phyloP scores from a whole-genome alignment of 495 filamentous ascomycete species.

The Bombardia bombarda region DNA sequence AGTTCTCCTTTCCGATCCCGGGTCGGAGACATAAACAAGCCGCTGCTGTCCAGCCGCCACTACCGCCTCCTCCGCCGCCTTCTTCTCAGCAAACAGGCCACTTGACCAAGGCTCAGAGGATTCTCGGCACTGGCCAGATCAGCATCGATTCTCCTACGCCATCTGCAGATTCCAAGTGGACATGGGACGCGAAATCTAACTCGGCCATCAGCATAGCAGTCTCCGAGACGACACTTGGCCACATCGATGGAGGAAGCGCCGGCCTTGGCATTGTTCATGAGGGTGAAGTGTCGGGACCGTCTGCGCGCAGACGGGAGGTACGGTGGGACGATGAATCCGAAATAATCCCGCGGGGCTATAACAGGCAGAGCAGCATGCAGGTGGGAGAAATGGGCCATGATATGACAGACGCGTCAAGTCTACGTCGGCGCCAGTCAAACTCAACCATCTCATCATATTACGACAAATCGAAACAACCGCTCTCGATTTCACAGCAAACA shows the following conservation, averaged over 20 bases:
- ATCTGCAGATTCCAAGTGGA: conserved; percentile 14
- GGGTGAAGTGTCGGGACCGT: conserved; percentile 7
- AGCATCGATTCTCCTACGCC: conserved; percentile 18
- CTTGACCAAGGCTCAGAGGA: conserved; percentile 37
- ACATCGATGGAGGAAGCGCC: conserved; percentile 11
- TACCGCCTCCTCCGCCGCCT: too few species aligned
- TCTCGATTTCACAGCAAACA: conserved; percentile 48
- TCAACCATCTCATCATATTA: conserved; percentile 46
- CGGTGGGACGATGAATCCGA: conserved; percentile 43
- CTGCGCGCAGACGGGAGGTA: conserved; percentile 7
- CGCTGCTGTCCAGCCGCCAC: conserved; percentile 4
- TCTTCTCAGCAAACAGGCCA: conserved; percentile 9
- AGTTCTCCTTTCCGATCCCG: conserved; percentile 45
- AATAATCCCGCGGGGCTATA: conserved; percentile 27
- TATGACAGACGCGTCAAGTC: conserved; percentile 29
- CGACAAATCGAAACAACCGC: conserved; percentile 42
- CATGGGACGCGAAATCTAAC: conserved; percentile 37
- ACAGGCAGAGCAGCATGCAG: conserved; percentile 11
- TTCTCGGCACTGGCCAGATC: conserved; percentile 32
- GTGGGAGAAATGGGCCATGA: conserved; percentile 13
- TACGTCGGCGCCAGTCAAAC: conserved; percentile 36
- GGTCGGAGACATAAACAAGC: conserved; percentile 34
- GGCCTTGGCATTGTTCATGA: conserved; percentile 9
- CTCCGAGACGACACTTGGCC: conserved; percentile 35
- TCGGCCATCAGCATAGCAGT: conserved; percentile 43